Evolutionary conservation across 176 grass and related monocot species (phyloP).

Genomic region (Luzula sylvatica): DNA sequence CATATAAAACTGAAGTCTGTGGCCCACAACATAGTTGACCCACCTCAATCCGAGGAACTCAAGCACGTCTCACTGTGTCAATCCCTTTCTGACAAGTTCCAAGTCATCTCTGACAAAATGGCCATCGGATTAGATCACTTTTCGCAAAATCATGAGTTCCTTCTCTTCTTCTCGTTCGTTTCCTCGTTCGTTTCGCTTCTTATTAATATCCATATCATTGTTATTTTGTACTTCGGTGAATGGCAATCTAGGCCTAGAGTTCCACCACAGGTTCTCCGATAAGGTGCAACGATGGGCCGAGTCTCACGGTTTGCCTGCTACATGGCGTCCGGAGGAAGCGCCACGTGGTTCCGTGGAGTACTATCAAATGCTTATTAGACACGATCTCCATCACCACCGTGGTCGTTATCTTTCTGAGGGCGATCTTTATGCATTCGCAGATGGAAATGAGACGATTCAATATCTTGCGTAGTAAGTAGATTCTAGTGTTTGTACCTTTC

Average conservation of each 20-base stretch:
- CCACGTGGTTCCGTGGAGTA: conserved; percentile 42
- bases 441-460: conserved; percentile 35
- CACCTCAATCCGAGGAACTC: no score
- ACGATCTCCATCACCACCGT: conserved; percentile 36
- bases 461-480: conserved; percentile 33
- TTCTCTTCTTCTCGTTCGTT: no score
- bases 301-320: conserved; percentile 24
- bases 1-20: no score
- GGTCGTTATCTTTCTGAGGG: conserved; percentile 30
- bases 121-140: no score
- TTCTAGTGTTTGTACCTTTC: neutral
- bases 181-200: no score
- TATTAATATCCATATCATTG: no score
- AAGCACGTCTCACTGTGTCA: no score
- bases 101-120: no score
- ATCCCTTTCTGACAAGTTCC: no score
- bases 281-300: conserved; percentile 43
- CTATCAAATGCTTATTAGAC: conserved; percentile 43
- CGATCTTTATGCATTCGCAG: conserved; percentile 33
- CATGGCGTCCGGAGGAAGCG: conserved; percentile 10
- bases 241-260: neutral
- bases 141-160: no score
- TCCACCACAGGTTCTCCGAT: conserved; percentile 67
- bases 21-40: no score
- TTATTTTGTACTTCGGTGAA: no score